phyloP scores from a whole-genome alignment of 2,329 filamentous ascomycete species.

The Lecanicillium sp. region DNA sequence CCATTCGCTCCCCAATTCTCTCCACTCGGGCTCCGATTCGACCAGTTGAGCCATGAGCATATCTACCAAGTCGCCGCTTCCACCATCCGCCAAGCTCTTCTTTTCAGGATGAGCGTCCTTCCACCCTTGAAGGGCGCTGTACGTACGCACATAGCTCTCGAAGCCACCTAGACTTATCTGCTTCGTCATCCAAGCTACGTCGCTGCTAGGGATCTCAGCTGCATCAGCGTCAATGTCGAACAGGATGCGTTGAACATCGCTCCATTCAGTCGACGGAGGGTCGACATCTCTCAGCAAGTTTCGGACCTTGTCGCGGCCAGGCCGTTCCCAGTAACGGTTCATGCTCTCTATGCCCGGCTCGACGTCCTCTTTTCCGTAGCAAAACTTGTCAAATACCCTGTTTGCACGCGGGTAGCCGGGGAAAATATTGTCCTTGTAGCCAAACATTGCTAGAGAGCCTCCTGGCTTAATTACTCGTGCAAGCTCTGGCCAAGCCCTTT shows the following conservation, averaged over 20 bases:
- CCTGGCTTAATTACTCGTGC: conserved; percentile 42
- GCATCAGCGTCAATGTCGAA: conserved; percentile 46
- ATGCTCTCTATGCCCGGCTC: conserved; percentile 37
- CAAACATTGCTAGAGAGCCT: conserved; percentile 56
- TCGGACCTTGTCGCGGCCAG: conserved; percentile 46
- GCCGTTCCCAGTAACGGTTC: conserved; percentile 53
- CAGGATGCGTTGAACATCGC: conserved; percentile 40
- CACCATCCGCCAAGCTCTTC: conserved; percentile 42
- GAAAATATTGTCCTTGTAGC: conserved; percentile 56
- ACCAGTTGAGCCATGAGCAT: conserved; percentile 51
- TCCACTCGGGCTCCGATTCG: conserved; percentile 44
- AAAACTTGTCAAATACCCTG: conserved; percentile 43
- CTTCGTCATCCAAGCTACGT: conserved; percentile 41
- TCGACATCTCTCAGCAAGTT: conserved; percentile 41
- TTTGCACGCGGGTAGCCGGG: conserved; percentile 44
- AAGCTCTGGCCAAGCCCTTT: conserved; percentile 45
- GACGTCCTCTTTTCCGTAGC: conserved; percentile 41
- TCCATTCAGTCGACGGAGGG: conserved; percentile 43
- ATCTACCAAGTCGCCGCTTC: conserved; percentile 54
- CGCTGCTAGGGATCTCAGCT: conserved; percentile 22
- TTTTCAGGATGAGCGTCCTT: conserved; percentile 42
- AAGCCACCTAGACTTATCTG: conserved; percentile 47
- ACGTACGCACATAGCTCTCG: conserved; percentile 54
- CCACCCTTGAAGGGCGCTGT: conserved; percentile 52
- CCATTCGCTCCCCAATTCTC: conserved; percentile 38